phyloP scores from a whole-genome alignment of 306 rosid species.

The Rosa chinensis region DNA sequence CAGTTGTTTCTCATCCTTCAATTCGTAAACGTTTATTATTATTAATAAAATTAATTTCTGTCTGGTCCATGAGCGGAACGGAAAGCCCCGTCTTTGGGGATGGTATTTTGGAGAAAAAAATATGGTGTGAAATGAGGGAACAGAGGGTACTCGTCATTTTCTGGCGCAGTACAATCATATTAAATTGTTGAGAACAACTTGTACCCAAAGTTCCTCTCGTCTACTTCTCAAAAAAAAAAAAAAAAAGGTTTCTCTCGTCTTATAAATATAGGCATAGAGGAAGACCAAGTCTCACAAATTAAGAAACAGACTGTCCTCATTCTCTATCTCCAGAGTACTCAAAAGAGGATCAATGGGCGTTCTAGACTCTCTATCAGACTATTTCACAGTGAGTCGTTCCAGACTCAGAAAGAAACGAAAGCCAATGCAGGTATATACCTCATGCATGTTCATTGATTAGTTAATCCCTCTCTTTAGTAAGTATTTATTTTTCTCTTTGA shows the following conservation, averaged over 20 bases:
- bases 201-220: conserved; percentile 5
- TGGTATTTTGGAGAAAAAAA: background rate
- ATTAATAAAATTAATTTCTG: background rate
- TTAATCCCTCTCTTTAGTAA: background rate
- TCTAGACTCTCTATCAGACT: conserved; percentile 64
- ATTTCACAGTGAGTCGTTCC: conserved; percentile 40
- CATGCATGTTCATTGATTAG: background rate
- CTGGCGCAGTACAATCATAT: conserved; percentile 6
- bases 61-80: conserved; percentile 6
- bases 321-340: background rate
- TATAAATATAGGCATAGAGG: conserved; percentile 19
- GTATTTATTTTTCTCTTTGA: background rate
- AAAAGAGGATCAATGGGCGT: conserved; percentile 58
- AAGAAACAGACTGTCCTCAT: background rate
- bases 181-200: conserved; percentile 32
- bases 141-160: conserved; percentile 28
- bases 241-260: background rate
- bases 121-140: conserved; percentile 20
- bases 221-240: no score
- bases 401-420: conserved; percentile 63
- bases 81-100: background rate
- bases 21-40: background rate
- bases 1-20: background rate
- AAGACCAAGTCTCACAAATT: conserved; percentile 7
- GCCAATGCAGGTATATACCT: conserved; percentile 71